These are phyloP conservation scores for Vigna hirtella DNA, from an alignment of 306 rosid species.

Conservation along the genomic window DNA sequence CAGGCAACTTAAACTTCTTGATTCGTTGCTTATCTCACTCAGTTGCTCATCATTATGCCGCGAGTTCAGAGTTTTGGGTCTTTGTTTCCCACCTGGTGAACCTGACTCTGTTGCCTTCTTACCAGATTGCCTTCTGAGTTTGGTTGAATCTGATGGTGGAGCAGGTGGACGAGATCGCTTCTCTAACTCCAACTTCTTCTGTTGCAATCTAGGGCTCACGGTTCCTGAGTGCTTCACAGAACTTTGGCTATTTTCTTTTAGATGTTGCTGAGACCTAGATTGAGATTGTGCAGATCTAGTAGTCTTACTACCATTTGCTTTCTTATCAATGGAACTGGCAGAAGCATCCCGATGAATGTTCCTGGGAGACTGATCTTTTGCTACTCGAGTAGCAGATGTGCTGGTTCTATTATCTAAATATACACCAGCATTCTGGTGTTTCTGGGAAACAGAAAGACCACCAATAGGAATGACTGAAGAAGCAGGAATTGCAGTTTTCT, in stretches of 20 bases:
- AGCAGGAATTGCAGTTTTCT: conserved; percentile 60
- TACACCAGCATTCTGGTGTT: conserved; percentile 50
- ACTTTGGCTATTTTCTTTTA: conserved; percentile 53
- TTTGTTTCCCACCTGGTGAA: conserved; percentile 63
- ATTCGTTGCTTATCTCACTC: conserved; percentile 74
- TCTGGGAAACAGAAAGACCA: conserved; percentile 51
- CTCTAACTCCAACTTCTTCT: conserved; percentile 76
- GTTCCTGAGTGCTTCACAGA: conserved; percentile 68
- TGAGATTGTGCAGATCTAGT: conserved; percentile 54
- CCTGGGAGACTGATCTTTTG: conserved; percentile 60
- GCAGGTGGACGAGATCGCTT: conserved; percentile 74
- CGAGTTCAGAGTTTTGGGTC: conserved; percentile 54
- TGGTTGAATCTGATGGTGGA: conserved; percentile 65
- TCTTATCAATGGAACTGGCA: conserved; percentile 62
- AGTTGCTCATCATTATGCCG: conserved; percentile 64
- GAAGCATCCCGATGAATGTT: conserved; percentile 51
- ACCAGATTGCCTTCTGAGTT: conserved; percentile 62
- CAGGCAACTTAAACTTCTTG: conserved; percentile 63
- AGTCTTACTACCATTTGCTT: conserved; percentile 51
- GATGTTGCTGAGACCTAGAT: conserved; percentile 57
- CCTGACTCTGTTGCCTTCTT: conserved; percentile 58
- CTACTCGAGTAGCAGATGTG: conserved; percentile 45
- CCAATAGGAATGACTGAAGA: conserved; percentile 64
- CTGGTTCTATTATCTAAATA: conserved; percentile 49
- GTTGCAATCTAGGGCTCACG: conserved; percentile 83